phyloP scores from a whole-genome alignment of 495 filamentous ascomycete species.

The Saxophila tyrrhenica region DNA sequence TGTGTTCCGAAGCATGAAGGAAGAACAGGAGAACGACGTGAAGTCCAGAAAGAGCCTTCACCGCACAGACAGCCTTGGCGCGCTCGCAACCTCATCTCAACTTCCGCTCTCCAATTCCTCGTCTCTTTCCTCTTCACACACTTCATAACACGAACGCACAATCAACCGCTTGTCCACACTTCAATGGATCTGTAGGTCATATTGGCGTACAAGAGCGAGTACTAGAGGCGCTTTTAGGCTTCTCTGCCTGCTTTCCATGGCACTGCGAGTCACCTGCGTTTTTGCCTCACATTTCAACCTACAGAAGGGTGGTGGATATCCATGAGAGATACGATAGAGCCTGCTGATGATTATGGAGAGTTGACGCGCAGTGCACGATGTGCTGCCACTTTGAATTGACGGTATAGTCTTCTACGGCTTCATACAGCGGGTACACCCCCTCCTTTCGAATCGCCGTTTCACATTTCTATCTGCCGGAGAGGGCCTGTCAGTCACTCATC shows the following conservation, averaged over 20 bases:
- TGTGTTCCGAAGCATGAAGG: too few relatives aligned
- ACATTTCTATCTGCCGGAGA: too few relatives aligned
- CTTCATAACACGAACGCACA: constrained; percentile 26
- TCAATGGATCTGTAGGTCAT: constrained; percentile 26
- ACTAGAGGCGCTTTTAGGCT: constrained; percentile 19
- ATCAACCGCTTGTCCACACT: constrained; percentile 25
- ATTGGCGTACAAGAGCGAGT: constrained; percentile 28
- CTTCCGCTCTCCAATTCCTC: not conserved
- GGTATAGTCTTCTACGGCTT: too few relatives aligned
- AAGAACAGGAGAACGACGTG: too few relatives aligned
- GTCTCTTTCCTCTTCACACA: constrained; percentile 21
- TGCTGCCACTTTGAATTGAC: too few relatives aligned
- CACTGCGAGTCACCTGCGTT: constrained; percentile 1
- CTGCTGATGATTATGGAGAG: too few relatives aligned
- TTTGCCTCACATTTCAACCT: not conserved
- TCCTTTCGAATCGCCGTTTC: too few relatives aligned
- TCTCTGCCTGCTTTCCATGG: constrained; percentile 1
- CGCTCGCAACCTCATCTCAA: not conserved
- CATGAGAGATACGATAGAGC: too few relatives aligned
- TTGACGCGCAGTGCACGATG: too few relatives aligned
- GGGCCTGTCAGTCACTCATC: too few relatives aligned
- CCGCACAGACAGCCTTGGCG: not conserved
- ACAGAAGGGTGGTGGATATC: not conserved
- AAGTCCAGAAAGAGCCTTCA: too few relatives aligned
- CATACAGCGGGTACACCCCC: too few relatives aligned